phyloP scores from a whole-genome alignment of 345 rosid species.

The Gossypium turneri region DNA sequence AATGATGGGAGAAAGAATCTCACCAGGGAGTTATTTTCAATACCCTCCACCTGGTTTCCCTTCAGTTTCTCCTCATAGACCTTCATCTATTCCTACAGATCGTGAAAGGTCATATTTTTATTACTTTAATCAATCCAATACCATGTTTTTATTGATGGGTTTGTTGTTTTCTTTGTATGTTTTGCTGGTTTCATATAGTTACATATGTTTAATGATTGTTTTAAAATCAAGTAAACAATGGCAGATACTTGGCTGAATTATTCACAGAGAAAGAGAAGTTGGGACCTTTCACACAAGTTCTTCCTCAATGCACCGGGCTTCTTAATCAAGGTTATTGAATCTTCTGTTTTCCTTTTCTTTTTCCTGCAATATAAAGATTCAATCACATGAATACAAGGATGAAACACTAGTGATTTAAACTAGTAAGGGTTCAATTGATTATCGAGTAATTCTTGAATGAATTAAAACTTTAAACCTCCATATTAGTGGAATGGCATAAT shows the following conservation, averaged over 20 bases:
- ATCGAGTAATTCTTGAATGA: no score
- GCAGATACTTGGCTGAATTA: constrained; percentile 83
- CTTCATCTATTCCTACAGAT: constrained; percentile 61
- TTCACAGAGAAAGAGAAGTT: constrained; percentile 74
- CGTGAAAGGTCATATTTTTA: constrained; percentile 31
- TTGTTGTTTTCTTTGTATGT: neutral
- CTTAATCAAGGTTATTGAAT: constrained; percentile 10
- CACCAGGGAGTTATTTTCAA: constrained; percentile 79
- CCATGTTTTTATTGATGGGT: neutral
- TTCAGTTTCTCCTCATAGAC: constrained; percentile 72
- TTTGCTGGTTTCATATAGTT: neutral
- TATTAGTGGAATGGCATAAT: neutral
- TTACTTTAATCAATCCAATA: neutral
- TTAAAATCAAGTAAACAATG: constrained; percentile 3
- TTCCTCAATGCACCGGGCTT: neutral
- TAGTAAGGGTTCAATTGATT: neutral
- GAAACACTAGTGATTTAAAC: neutral
- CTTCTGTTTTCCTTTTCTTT: constrained; percentile 3
- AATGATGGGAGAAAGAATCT: constrained; percentile 91
- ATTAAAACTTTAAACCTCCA: neutral
- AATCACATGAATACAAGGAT: neutral
- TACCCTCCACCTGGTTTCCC: constrained; percentile 39
- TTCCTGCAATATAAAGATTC: neutral
- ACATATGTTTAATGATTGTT: neutral
- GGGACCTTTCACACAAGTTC: constrained; percentile 68